Conservation (phyloP, 1,284 basidiomycete genomes). For the Cutaneotrichosporon sp. region DNA sequence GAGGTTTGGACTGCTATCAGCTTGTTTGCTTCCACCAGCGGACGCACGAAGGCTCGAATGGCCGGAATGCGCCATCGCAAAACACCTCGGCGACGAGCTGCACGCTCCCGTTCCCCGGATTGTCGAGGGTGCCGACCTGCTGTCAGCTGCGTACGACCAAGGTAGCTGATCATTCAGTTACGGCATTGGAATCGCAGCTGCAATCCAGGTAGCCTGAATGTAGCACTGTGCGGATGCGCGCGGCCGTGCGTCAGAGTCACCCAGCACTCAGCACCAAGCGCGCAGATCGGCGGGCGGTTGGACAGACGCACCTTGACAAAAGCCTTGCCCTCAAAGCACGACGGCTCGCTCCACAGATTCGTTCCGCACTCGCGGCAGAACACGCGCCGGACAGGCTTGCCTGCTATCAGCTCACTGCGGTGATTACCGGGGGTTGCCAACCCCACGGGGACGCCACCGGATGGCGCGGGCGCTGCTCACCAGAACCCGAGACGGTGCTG, state of each 20-base stretch:
- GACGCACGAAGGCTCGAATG: constrained; percentile 7
- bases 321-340: constrained; percentile 13
- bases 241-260: neutral
- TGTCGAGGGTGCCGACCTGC: constrained; percentile 16
- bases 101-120: constrained; percentile 7
- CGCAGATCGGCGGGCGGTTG: too few species aligned
- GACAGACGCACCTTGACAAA: constrained; percentile 17
- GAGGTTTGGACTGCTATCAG: neutral
- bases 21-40: neutral
- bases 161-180: too few species aligned
- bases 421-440: neutral
- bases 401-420: constrained; percentile 14
- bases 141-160: neutral
- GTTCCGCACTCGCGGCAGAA: constrained; percentile 37
- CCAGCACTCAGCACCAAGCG: too few species aligned
- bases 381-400: constrained; percentile 27
- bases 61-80: constrained; percentile 14
- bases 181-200: too few species aligned
- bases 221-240: neutral
- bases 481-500: constrained; percentile 11
- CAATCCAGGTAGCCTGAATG: neutral
- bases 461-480: neutral
- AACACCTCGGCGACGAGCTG: constrained; percentile 23
- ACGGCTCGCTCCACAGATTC: constrained; percentile 21
- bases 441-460: constrained; percentile 1